Percentiles rank a stretch among this genome's conserved stretches.
Evolutionary conservation across 2,329 filamentous ascomycete species (phyloP).

Genomic region (Aspergillus pseudoglaucus): DNA sequence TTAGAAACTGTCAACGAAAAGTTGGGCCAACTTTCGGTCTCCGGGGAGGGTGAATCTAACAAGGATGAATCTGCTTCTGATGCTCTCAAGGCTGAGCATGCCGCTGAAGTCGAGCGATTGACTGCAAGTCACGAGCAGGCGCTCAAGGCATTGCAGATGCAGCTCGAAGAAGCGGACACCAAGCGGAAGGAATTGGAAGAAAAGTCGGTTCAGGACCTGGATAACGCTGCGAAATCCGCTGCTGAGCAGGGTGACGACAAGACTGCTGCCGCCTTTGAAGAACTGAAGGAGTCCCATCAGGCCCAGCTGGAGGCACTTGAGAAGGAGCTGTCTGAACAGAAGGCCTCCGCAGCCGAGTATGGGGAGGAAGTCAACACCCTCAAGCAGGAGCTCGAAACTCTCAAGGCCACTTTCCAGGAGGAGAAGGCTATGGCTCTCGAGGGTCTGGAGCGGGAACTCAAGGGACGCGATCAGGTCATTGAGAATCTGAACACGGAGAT

Average conservation of each 20-base stretch:
- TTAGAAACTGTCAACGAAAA: conserved; percentile 31
- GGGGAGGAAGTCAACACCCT: conserved; percentile 24
- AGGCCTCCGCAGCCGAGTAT: conserved; percentile 22
- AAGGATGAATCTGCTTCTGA: conserved; percentile 17
- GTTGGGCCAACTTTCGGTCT: conserved; percentile 23
- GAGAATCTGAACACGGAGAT: conserved; percentile 35
- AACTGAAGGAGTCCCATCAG: conserved; percentile 31
- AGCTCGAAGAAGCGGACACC: conserved; percentile 30
- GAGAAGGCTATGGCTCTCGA: conserved; percentile 28
- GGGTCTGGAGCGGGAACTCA: conserved; percentile 26
- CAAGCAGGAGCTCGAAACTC: conserved; percentile 26
- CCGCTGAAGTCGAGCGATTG: conserved; percentile 28
- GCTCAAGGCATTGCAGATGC: conserved; percentile 24
- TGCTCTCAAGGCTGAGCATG: conserved; percentile 24
- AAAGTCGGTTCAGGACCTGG: conserved; percentile 31
- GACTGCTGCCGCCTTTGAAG: conserved; percentile 28
- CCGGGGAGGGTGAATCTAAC: conserved; percentile 18
- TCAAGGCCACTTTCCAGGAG: conserved; percentile 21
- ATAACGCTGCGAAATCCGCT: conserved; percentile 32
- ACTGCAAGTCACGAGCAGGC: conserved; percentile 26
- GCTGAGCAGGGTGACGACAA: conserved; percentile 30
- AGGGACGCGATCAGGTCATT: conserved; percentile 31
- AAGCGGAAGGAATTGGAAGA: conserved; percentile 32
- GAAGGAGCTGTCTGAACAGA: conserved; percentile 28
- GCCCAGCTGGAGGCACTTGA: conserved; percentile 30